phyloP scores from a whole-genome alignment of 441 rosid species.

The Jatropha multifida region DNA sequence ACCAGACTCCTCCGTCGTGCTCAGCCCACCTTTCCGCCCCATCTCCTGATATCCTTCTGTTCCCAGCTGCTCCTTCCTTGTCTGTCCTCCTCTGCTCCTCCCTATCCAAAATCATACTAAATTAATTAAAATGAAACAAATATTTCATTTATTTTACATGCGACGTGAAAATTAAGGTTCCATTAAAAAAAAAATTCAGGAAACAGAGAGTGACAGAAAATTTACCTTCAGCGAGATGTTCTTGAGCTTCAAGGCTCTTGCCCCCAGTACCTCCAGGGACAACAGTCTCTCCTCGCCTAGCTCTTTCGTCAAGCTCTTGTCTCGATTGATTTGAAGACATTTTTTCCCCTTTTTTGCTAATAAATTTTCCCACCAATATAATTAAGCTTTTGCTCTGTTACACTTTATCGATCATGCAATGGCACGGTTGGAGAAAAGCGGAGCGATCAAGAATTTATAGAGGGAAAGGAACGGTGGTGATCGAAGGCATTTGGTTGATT shows the following conservation, averaged over 20 bases:
- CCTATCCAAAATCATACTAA: constrained; percentile 22
- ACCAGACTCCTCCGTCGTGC: constrained; percentile 45
- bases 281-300: constrained; percentile 58
- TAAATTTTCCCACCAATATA: not conserved
- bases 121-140: too few relatives aligned
- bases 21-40: constrained; percentile 72
- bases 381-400: not conserved
- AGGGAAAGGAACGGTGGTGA: not conserved
- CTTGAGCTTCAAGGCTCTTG: constrained; percentile 69
- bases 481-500: not conserved
- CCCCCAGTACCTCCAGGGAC: constrained; percentile 73
- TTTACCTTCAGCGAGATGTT: constrained; percentile 62
- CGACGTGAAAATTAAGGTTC: too few relatives aligned
- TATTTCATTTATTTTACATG: too few relatives aligned
- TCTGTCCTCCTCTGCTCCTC: constrained; percentile 65
- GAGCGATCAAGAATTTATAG: not conserved
- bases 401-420: not conserved
- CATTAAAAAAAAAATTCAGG: too few relatives aligned
- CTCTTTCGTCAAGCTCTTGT: constrained; percentile 49
- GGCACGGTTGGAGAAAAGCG: accelerated
- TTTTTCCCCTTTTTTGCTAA: not conserved
- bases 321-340: constrained; percentile 36
- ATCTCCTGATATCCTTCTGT: constrained; percentile 66
- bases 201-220: too few relatives aligned
- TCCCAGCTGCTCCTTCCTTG: constrained; percentile 64